Base-by-base conservation (phyloP, 177 flowering plant species). In the Vitis hybrid region DNA sequence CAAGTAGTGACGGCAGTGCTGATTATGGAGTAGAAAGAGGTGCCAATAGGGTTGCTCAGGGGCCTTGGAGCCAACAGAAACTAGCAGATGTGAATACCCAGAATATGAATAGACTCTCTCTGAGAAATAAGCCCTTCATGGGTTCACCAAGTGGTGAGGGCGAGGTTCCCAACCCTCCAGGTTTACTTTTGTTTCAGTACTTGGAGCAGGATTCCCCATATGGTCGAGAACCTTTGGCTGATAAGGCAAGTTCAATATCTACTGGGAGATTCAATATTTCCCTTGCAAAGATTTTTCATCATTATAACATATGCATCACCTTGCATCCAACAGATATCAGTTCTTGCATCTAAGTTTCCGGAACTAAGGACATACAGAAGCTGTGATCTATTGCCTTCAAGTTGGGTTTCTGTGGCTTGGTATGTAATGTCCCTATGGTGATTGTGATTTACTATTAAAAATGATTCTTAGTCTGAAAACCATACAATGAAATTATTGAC, bases 341-440 rank as follows among this genome's bases (percentile, higher is more conserved):
- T 57, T 57, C 94, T 95, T 67, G 90, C 94, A 55, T 82, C 85
- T 52, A 83, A 70, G 57, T 90, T 83, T 80, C 94, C 96, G 24
- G 88, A 83, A 64, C 82, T 95, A 13, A 83, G 65, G 75, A 88
- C 87, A 58, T 89, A 74, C 56, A 82, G 79, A 73, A 95, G 99
- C 78, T 93, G 88, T 79, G 99, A 93, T 75, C 82, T 95, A 61
- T 79, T 82, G 49, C 83, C 91, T 60, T 66, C 92, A 49, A 95
- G 99, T 78, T 95, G 99, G 99, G 76, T 95, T 69, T 95, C 97
- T 74, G 92, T 95, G 63, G 96, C 99, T 32, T 95, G 99, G 99
- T 95, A 86, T 69, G 76, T 24, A 55, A 65, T 52, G 13, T 60
- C 21, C 32, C 49, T 30, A 1, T 16, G 16, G 13, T 5, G 32